Percentiles rank a stretch among this genome's conserved stretches.
These are phyloP conservation scores for Solanum virginianum DNA, from an alignment of 257 asterid species.

Conservation along the genomic window DNA sequence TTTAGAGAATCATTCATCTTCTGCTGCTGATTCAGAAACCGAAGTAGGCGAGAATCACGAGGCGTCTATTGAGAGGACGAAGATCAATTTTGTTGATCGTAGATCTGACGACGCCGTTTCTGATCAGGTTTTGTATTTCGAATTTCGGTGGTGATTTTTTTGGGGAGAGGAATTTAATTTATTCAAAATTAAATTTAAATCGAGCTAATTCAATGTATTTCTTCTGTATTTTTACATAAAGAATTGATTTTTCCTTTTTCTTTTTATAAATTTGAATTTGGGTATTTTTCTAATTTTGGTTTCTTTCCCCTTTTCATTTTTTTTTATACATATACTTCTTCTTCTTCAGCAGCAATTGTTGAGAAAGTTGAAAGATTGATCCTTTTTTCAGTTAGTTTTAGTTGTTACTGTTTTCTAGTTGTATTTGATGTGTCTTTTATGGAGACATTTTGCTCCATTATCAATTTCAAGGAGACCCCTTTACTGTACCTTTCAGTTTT, in stretches of 20 bases:
- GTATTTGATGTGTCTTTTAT: slow-evolving; percentile 5
- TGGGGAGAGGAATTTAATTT: neutral
- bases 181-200: neutral
- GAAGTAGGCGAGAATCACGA: slow-evolving; percentile 31
- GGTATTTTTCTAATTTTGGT: neutral
- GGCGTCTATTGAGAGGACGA: slow-evolving; percentile 21
- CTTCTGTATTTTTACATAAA: neutral
- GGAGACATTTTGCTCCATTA: slow-evolving; percentile 18
- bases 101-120: slow-evolving; percentile 59
- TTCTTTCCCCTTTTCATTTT: neutral
- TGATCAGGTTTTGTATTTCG: slow-evolving; percentile 31
- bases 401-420: neutral
- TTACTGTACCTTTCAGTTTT: slow-evolving; percentile 7
- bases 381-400: neutral
- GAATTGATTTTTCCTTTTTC: neutral
- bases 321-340: neutral
- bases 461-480: slow-evolving; percentile 8
- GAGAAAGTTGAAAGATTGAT: neutral
- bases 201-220: neutral
- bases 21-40: slow-evolving; percentile 27
- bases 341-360: neutral
- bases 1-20: slow-evolving; percentile 3
- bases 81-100: slow-evolving; percentile 41
- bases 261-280: neutral
- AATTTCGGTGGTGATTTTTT: neutral